Conservation (phyloP, 352 stramenopile species). For the Pythium brassicae region DNA sequence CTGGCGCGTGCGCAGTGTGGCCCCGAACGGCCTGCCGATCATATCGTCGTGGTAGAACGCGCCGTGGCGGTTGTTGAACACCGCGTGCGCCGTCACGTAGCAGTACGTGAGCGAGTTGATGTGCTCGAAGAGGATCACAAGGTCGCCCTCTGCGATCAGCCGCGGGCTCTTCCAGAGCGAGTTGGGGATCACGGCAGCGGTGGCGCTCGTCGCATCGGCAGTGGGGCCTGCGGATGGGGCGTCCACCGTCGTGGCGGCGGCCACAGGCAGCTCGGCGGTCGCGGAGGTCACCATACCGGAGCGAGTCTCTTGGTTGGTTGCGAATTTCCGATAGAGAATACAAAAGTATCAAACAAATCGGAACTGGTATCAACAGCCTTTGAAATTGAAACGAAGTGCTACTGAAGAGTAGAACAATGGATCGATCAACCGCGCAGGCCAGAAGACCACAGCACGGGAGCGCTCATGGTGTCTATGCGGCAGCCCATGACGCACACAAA, state of each 20-base stretch:
- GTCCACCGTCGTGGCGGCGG: too few relatives aligned
- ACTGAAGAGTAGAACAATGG: too few relatives aligned
- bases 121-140: slow-evolving; percentile 98
- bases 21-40: slow-evolving; percentile 84
- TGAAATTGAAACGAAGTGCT: too few relatives aligned
- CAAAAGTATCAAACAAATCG: too few relatives aligned
- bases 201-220: background rate
- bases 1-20: slow-evolving; percentile 65
- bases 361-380: too few relatives aligned
- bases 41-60: slow-evolving; percentile 97
- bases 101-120: slow-evolving; percentile 95
- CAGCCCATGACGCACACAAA: too few relatives aligned
- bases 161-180: slow-evolving; percentile 57
- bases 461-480: too few relatives aligned
- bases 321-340: background rate
- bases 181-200: slow-evolving; percentile 37
- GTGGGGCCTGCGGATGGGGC: background rate
- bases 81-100: slow-evolving; percentile 87
- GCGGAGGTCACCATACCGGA: background rate
- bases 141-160: slow-evolving; percentile 70
- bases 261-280: background rate
- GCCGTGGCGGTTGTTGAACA: slow-evolving; percentile 96
- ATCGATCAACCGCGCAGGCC: too few relatives aligned
- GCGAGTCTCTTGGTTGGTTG: background rate
- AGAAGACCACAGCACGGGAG: too few relatives aligned